Conservation (phyloP, 31 red algal species). For the Asparagopsis taxiformis region DNA sequence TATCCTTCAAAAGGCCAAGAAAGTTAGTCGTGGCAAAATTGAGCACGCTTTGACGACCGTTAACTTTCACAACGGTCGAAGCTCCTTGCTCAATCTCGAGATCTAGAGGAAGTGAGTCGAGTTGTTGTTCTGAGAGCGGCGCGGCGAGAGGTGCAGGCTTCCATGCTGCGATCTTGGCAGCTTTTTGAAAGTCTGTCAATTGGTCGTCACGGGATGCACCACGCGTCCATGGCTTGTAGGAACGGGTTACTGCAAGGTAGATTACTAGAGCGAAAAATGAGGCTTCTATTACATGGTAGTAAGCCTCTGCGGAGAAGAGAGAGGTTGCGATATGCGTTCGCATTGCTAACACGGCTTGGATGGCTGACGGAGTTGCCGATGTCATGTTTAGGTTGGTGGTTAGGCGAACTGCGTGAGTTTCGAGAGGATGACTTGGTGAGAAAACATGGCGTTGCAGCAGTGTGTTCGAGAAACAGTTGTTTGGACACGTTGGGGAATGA, state of each 20-base stretch:
- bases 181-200: constrained; percentile 17
- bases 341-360: constrained; percentile 16
- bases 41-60: constrained; percentile 14
- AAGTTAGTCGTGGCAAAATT: constrained; percentile 91
- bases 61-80: constrained; percentile 2
- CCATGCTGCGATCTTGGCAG: constrained; percentile 55
- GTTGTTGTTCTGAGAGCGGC: background rate
- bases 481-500: no score
- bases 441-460: no score
- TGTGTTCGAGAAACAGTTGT: no score
- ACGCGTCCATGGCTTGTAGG: constrained; percentile 60
- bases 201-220: constrained; percentile 17
- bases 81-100: background rate
- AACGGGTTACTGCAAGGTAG: constrained; percentile 65
- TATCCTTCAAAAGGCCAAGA: constrained; percentile 50
- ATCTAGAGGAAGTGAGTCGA: constrained; percentile 24
- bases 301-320: constrained; percentile 35
- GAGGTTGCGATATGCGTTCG: constrained; percentile 14
- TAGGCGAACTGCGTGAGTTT: no score
- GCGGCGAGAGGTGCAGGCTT: constrained; percentile 35
- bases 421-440: no score
- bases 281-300: constrained; percentile 56
- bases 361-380: no score
- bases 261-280: constrained; percentile 52
- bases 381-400: no score